A percentile compares a stretch with the other conserved stretches of the same genome.
Conservation (phyloP, 768 basidiomycete genomes). For the Coprinopsis strossmayeri region DNA sequence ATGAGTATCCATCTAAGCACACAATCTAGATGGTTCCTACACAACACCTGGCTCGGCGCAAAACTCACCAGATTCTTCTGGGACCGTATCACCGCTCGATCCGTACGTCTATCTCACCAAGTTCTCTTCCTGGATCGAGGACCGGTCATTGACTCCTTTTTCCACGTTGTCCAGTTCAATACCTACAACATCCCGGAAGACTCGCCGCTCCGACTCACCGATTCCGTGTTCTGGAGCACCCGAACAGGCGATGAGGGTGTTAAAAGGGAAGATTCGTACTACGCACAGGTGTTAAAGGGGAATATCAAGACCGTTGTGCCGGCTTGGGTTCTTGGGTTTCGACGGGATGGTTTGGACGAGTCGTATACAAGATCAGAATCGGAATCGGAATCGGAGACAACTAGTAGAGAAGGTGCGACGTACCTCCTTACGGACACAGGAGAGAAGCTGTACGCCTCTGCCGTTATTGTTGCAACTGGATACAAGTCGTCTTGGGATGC, state of each 20-base stretch:
- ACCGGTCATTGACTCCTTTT: background rate
- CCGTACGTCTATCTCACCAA: conserved; percentile 26
- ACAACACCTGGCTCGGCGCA: conserved; percentile 51
- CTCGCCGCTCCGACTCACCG: conserved; percentile 44
- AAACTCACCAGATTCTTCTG: conserved; percentile 43
- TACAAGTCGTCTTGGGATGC: conserved; percentile 51
- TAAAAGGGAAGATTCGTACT: conserved; percentile 39
- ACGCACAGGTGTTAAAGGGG: conserved; percentile 39
- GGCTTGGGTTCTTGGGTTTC: conserved; percentile 31
- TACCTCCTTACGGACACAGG: conserved; percentile 36
- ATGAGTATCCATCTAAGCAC: background rate
- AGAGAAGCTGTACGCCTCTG: conserved; percentile 31
- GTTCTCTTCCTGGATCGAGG: background rate
- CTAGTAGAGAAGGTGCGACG: conserved; percentile 24
- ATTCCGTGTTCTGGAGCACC: conserved; percentile 30
- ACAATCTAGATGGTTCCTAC: conserved; percentile 42
- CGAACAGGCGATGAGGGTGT: conserved; percentile 47
- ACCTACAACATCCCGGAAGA: conserved; percentile 28
- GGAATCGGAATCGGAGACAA: no score
- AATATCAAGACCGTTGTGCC: conserved; percentile 43
- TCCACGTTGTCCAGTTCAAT: conserved; percentile 15
- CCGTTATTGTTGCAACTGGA: conserved; percentile 52
- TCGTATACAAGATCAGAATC: no score
- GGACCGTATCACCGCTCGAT: conserved; percentile 29
- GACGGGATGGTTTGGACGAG: background rate